Evolutionary conservation across 352 stramenopile genomes (phyloP).

Genomic region (Globisporangium paroecandrum): DNA sequence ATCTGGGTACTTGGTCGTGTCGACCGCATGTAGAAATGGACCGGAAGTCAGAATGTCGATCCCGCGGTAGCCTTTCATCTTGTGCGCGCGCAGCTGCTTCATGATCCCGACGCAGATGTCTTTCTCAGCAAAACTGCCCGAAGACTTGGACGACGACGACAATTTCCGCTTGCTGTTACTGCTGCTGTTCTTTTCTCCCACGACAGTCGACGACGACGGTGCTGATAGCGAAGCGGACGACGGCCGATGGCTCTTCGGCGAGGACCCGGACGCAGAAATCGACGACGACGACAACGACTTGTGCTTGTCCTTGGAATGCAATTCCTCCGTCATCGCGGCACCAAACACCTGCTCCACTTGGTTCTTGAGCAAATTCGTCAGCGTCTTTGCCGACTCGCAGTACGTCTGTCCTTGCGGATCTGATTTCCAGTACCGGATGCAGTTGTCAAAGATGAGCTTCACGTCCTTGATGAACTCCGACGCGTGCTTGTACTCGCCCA

Average conservation of each 20-base stretch:
- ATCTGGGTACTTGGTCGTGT: constrained; percentile 84
- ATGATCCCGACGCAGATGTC: constrained; percentile 67
- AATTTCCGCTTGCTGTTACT: constrained; percentile 30
- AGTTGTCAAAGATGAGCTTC: constrained; percentile 86
- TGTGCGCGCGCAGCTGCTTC: constrained; percentile 70
- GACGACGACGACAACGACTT: constrained; percentile 29
- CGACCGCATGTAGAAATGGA: constrained; percentile 79
- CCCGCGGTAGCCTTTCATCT: constrained; percentile 81
- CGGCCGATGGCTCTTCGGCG: constrained; percentile 17
- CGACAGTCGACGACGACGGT: not conserved
- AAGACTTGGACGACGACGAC: constrained; percentile 28
- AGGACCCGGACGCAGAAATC: constrained; percentile 10
- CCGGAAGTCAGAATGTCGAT: constrained; percentile 80
- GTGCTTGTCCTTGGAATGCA: constrained; percentile 36
- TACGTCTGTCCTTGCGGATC: constrained; percentile 79
- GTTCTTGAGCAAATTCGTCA: constrained; percentile 51
- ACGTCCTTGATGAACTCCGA: constrained; percentile 58
- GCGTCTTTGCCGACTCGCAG: constrained; percentile 64
- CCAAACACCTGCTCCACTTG: constrained; percentile 38
- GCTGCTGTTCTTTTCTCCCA: constrained; percentile 20
- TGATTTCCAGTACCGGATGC: constrained; percentile 73
- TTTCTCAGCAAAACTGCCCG: constrained; percentile 47
- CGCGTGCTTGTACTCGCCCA: constrained; percentile 60
- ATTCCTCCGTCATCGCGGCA: constrained; percentile 24
- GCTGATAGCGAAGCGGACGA: constrained; percentile 22